phyloP scores from a whole-genome alignment of 2,329 filamentous ascomycete genomes.

The Didymella pomorum region DNA sequence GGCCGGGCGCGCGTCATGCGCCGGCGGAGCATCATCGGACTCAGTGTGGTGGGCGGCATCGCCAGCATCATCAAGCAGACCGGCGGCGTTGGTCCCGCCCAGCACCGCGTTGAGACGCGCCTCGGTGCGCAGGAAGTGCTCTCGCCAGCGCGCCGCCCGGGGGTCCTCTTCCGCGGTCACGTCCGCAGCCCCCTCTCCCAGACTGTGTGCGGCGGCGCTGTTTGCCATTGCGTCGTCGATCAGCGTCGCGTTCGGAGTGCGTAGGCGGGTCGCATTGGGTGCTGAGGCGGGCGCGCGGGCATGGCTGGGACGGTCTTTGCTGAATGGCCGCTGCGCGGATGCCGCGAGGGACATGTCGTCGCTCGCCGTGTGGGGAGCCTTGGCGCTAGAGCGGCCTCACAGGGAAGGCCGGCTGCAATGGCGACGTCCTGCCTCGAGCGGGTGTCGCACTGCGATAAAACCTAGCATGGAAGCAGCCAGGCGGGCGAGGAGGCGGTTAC shows the following conservation, averaged over 20 bases:
- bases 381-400: conserved; percentile 48
- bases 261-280: conserved; percentile 50
- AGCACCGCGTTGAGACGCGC: conserved; percentile 81
- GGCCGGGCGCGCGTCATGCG: conserved; percentile 56
- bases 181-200: conserved; percentile 50
- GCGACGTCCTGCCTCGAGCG: conserved; percentile 53
- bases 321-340: conserved; percentile 51
- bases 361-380: conserved; percentile 45
- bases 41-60: conserved; percentile 34
- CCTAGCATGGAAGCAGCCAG: conserved; percentile 50
- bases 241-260: conserved; percentile 54
- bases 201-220: conserved; percentile 48
- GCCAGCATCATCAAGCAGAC: conserved; percentile 39
- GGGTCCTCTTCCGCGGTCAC: conserved; percentile 57
- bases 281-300: conserved; percentile 48
- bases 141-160: conserved; percentile 69
- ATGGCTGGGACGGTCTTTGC: conserved; percentile 54
- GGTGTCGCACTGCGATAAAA: conserved; percentile 50
- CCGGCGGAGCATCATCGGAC: conserved; percentile 44
- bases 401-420: conserved; percentile 48
- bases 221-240: conserved; percentile 55
- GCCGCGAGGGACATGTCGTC: conserved; percentile 49
- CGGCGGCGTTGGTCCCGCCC: conserved; percentile 51
- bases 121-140: conserved; percentile 80
- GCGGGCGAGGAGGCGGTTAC: conserved; percentile 36